A percentile compares a stretch with the other conserved stretches of the same genome.
phyloP scores from a whole-genome alignment of 257 asterid species.

The Galeopsis tetrahit region DNA sequence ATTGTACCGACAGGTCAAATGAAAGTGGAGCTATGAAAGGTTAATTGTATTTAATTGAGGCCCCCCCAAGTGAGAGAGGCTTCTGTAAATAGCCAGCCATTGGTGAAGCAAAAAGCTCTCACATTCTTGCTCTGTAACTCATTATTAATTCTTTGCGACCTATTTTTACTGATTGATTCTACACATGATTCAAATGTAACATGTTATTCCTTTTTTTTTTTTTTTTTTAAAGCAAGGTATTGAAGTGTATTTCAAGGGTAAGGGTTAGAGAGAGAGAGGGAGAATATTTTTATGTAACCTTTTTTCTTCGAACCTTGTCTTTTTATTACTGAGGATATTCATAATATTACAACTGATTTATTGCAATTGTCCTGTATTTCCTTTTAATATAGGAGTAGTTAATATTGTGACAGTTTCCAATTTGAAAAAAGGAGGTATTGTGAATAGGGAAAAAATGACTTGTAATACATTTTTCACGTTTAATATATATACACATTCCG shows the following conservation, averaged over 20 bases:
- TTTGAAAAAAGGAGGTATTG: not conserved
- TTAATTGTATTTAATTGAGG: slow-evolving; percentile 55
- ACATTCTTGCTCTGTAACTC: slow-evolving; percentile 30
- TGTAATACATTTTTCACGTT: no score
- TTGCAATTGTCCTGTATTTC: slow-evolving; percentile 33
- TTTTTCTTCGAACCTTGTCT: slow-evolving; percentile 26
- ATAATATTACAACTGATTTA: slow-evolving; percentile 44
- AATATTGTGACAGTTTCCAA: slow-evolving; percentile 10
- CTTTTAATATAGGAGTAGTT: not conserved
- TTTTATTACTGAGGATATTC: slow-evolving; percentile 37
- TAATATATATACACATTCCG: no score
- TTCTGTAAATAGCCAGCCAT: slow-evolving; percentile 57
- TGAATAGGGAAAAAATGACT: not conserved
- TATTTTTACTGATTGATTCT: slow-evolving; percentile 28
- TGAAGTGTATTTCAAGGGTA: slow-evolving; percentile 41
- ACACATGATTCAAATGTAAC: slow-evolving; percentile 43
- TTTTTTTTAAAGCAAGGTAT: slow-evolving; percentile 40
- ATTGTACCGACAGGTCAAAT: slow-evolving; percentile 48
- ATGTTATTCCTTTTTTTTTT: not conserved
- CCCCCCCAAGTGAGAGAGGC: slow-evolving; percentile 93
- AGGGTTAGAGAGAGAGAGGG: slow-evolving; percentile 5
- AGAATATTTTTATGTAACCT: slow-evolving; percentile 39
- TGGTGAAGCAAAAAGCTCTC: slow-evolving; percentile 26
- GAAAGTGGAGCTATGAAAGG: slow-evolving; percentile 73
- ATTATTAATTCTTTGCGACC: slow-evolving; percentile 40